phyloP scores from a whole-genome alignment of 1,139 yeast genomes.

The Citeromyces siamensis region DNA sequence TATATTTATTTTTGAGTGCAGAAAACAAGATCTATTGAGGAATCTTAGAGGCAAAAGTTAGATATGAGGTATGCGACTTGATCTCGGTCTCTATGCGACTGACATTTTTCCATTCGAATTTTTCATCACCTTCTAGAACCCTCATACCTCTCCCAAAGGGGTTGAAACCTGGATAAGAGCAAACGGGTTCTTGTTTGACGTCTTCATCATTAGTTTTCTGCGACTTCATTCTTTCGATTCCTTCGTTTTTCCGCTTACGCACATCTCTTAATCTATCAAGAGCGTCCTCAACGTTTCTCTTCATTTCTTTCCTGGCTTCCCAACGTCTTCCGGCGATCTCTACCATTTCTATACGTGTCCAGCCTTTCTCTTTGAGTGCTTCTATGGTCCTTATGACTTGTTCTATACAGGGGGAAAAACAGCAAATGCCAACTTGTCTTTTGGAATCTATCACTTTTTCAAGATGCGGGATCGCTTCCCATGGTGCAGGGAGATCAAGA shows the following conservation, averaged over 20 bases:
- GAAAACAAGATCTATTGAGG: slow-evolving; percentile 8
- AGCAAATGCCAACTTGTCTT: slow-evolving; percentile 60
- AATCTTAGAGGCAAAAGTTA: slow-evolving; percentile 69
- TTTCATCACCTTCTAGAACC: slow-evolving; percentile 76
- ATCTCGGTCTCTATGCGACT: slow-evolving; percentile 75
- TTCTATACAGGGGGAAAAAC: slow-evolving; percentile 96
- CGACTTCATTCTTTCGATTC: slow-evolving; percentile 44
- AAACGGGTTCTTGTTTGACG: slow-evolving; percentile 17
- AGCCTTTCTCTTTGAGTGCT: slow-evolving; percentile 62
- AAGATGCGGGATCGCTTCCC: slow-evolving; percentile 86
- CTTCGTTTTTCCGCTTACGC: slow-evolving; percentile 59
- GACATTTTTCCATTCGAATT: slow-evolving; percentile 71
- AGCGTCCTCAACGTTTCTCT: slow-evolving; percentile 70
- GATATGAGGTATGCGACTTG: slow-evolving; percentile 87
- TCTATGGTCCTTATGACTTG: slow-evolving; percentile 84
- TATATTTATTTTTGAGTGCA: not conserved
- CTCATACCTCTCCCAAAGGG: slow-evolving; percentile 85
- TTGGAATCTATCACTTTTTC: slow-evolving; percentile 41
- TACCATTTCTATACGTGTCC: slow-evolving; percentile 89
- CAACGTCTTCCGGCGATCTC: slow-evolving; percentile 79
- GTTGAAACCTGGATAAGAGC: slow-evolving; percentile 46
- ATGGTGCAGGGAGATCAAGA: slow-evolving; percentile 91
- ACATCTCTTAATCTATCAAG: slow-evolving; percentile 72
- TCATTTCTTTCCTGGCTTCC: slow-evolving; percentile 91
- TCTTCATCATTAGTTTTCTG: slow-evolving; percentile 6